Percentiles rank a stretch among this genome's conserved stretches.
Evolutionary conservation across 257 asterid genomes (phyloP).

Genomic region (Capsicum baccatum): DNA sequence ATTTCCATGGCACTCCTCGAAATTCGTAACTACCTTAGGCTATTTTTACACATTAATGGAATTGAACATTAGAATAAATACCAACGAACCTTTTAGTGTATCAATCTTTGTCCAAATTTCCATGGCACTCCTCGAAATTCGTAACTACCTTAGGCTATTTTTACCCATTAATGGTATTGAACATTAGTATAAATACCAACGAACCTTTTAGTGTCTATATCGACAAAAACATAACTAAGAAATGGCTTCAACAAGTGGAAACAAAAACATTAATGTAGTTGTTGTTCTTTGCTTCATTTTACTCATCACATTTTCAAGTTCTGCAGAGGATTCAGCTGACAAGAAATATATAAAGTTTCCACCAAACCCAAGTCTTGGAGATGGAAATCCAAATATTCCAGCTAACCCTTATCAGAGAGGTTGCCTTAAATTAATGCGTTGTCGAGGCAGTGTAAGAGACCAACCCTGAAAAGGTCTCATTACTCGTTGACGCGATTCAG

Average conservation of each 20-base stretch:
- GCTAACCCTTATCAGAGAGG: background rate
- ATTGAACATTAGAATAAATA: background rate
- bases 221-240: background rate
- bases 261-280: background rate
- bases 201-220: background rate
- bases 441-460: background rate
- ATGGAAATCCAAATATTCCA: background rate
- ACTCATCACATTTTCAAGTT: background rate
- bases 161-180: background rate
- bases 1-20: background rate
- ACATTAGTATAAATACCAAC: background rate
- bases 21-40: background rate
- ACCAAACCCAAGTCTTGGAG: background rate
- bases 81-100: background rate
- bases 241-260: background rate
- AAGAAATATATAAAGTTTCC: background rate
- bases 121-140: background rate
- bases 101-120: background rate
- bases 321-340: background rate
- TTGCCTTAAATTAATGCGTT: background rate
- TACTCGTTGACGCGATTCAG: background rate
- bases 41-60: background rate
- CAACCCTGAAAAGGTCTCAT: background rate
- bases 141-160: background rate
- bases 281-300: slow-evolving; percentile 11